Percentiles rank a stretch among this genome's conserved stretches.
These are phyloP conservation scores for Melanogaster broomeanus DNA, from an alignment of 768 basidiomycete species.

Conservation along the genomic window DNA sequence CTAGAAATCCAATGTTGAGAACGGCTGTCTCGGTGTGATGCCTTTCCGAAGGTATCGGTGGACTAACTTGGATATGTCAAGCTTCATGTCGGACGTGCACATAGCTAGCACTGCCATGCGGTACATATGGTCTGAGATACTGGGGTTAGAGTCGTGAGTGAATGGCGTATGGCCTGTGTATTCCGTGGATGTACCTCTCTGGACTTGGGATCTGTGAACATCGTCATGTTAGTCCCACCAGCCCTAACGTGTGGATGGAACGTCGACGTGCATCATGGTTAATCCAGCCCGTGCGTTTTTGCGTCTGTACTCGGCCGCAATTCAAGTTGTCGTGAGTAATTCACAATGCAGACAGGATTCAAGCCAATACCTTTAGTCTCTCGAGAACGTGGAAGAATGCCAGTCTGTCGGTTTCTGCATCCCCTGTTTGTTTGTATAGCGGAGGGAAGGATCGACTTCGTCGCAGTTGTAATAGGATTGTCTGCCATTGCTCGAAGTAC, in stretches of 20 bases:
- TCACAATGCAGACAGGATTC: neutral
- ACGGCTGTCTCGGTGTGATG: neutral
- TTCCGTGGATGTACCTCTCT: conserved; percentile 60
- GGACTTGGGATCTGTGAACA: conserved; percentile 67
- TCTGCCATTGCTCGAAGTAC: neutral
- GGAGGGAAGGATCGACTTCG: conserved; percentile 57
- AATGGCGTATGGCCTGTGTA: neutral
- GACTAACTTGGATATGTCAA: conserved; percentile 73
- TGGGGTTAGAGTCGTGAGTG: conserved; percentile 27
- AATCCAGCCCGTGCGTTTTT: conserved; percentile 96
- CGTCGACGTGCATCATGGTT: conserved; percentile 53
- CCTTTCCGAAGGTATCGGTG: neutral
- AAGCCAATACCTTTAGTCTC: conserved; percentile 70
- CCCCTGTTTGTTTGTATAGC: conserved; percentile 53
- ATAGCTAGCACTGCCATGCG: conserved; percentile 95
- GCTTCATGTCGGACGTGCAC: conserved; percentile 71
- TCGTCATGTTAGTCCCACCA: neutral
- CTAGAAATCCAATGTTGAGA: conserved; percentile 32
- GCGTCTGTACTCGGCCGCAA: conserved; percentile 81
- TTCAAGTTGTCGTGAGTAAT: conserved; percentile 6
- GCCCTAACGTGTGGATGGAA: neutral
- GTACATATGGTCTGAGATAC: conserved; percentile 97
- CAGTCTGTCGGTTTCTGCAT: conserved; percentile 65
- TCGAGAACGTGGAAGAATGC: conserved; percentile 92
- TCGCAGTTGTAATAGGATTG: neutral